Base-by-base conservation (phyloP, 2,329 filamentous ascomycete genomes). In the Venturia carpophila region DNA sequence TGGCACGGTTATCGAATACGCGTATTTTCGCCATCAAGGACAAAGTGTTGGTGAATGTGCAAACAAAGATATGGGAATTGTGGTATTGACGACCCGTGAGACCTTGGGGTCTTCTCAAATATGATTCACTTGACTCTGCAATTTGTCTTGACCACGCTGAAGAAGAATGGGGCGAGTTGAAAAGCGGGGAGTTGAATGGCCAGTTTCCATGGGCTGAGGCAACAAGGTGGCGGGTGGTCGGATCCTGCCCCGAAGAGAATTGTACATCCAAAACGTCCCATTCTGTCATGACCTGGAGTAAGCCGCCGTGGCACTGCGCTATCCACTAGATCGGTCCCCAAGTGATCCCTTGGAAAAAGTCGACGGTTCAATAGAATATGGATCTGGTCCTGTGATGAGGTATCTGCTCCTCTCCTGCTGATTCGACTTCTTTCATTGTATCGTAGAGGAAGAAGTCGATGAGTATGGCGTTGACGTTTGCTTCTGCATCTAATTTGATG, bases 361-460 rank as follows among this genome's bases (percentile, higher is more conserved):
- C 15, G 17, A 21, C 11, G n/a, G 21, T 17, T 61, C 60, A 97
- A 75, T 97, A 97, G 92, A 92, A 97, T 67, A 97, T 96, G 72
- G 91, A 95, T 73, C 92, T 84, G 55, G 92, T 96, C 68, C 92
- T 83, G 77, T 97, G 92, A 76, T 96, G 92, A 5, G 91, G 90
- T 67, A 91, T 84, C 49, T 71, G 68, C 78, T 80, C 72, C 87
- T 84, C 67, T 64, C 55, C 70, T 62, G 72, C 74, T 62, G 9
- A 34, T 75, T 97, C 93, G 73, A 89, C 75, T 72, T 91, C 88
- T 75, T 97, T 99, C 78, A 94, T 92, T 21, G 89, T 86, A 77
- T 99, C 94, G 73, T 99, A 99, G 65, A 99, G 79, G 75, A 97
- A 96, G 77, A 97, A 99, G 76, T 99, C 94, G 68, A 99, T 94